Evolutionary conservation across 148 eudicot genomes (phyloP), one percentile per base, ranked within the genome.

Genomic region (Heliosperma pusillum): DNA sequence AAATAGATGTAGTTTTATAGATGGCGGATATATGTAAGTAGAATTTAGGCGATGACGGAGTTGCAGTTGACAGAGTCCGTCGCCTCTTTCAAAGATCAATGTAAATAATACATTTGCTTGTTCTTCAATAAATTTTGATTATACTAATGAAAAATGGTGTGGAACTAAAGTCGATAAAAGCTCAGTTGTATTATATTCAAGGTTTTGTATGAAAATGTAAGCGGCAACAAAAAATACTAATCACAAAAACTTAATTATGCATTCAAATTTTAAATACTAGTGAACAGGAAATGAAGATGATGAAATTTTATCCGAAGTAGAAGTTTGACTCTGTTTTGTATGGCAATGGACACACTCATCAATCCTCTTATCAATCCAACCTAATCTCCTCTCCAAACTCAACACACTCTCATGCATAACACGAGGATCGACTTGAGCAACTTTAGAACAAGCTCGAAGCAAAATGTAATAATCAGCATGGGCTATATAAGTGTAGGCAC

Each of bases 401-500:
- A 88, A 77, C 22, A 89, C 93, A 59, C 89, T 89, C 19, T 29
- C 24, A 80, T 95, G 97, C 92, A 95, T 79, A 70, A 80, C 70
- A 80, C 99, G 87, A 20, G 81, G 59, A 80, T 92, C 97, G 29
- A 95, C 89, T 73, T 80, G 81, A 0, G 86, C 97, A 36, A 84
- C 89, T 78, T 81, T 84, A 0, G 97, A 92, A 82, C 94, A 95
- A 67, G 88, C 85, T 33, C 93, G 83, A 74, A 95, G 91, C 76
- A 95, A 73, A 63, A 92, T 81, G 77, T 92, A 95, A 68, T 92
- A 92, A 83, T 95, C 97, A 5, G 90, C 93, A 82, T 90, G 97
- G 15, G 89, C 92, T 16, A 84, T 90, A 66, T 88, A 89, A 0
- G 80, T 68, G 44, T 80, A 85, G 3, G 84, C 85, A 67, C 92